A percentile compares a stretch with the other conserved stretches of the same genome.
These are phyloP conservation scores for Saccharomyces hybrid DNA, from an alignment of 1,139 yeast species.

Conservation along the genomic window DNA sequence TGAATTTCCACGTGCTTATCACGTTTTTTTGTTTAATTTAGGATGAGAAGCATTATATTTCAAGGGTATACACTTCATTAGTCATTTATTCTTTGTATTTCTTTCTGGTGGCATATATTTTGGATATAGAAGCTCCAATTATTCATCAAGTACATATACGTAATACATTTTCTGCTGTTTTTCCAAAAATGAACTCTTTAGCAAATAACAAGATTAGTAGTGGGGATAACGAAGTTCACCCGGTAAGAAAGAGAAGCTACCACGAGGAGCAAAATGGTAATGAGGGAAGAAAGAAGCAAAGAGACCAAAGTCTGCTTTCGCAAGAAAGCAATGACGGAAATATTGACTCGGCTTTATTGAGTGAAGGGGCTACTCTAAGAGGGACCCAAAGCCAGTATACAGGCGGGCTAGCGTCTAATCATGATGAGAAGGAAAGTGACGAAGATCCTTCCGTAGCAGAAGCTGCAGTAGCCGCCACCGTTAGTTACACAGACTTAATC, in stretches of 20 bases:
- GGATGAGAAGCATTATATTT: not conserved
- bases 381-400: not conserved
- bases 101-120: not conserved
- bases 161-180: not conserved
- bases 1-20: conserved; percentile 3
- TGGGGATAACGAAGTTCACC: not conserved
- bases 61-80: not conserved
- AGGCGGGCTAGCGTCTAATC: not conserved
- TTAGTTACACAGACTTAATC: conserved; percentile 17
- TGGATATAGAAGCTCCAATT: not conserved
- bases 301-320: conserved; percentile 1
- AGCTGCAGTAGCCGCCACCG: conserved; percentile 21
- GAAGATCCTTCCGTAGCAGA: conserved; percentile 12
- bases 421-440: conserved; percentile 14
- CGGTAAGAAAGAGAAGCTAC: not conserved
- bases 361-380: conserved; percentile 7
- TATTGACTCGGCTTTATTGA: conserved; percentile 17
- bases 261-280: conserved; percentile 1
- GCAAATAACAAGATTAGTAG: not conserved
- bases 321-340: conserved; percentile 13
- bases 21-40: conserved; percentile 2
- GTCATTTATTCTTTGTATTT: not conserved
- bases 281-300: conserved; percentile 7
- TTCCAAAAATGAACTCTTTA: not conserved
- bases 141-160: not conserved